Percentiles rank a stretch among this genome's conserved stretches.
phyloP scores from a whole-genome alignment of 1,284 basidiomycete genomes.

The Hymenochaete sp. region DNA sequence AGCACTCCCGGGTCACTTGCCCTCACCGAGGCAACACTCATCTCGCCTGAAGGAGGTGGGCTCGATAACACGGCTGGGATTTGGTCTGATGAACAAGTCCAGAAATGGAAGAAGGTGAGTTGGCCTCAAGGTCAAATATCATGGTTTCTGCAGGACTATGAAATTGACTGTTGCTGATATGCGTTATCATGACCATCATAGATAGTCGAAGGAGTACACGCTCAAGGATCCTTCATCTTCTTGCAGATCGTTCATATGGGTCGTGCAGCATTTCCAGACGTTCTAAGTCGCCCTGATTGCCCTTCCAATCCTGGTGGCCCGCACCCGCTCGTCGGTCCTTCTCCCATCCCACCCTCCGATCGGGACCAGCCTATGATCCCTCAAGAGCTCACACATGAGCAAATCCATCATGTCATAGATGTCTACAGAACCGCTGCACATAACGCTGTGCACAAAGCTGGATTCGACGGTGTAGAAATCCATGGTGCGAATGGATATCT shows the following conservation, averaged over 20 bases:
- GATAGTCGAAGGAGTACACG: conserved; percentile 33
- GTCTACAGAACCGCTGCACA: conserved; percentile 24
- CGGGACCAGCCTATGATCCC: conserved; percentile 17
- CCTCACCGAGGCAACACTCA: conserved; percentile 28
- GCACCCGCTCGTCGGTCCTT: conserved; percentile 32
- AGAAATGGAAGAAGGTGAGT: conserved; percentile 25
- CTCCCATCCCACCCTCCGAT: conserved; percentile 33
- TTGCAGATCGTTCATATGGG: conserved; percentile 45
- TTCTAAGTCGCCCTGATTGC: conserved; percentile 23
- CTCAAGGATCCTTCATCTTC: conserved; percentile 37
- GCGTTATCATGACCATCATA: too few species aligned
- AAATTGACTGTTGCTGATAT: background rate
- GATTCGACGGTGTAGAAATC: conserved; percentile 27
- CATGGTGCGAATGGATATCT: conserved; percentile 18
- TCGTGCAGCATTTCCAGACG: conserved; percentile 28
- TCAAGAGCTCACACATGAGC: conserved; percentile 30
- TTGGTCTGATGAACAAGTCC: conserved; percentile 24
- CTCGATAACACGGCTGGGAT: conserved; percentile 22
- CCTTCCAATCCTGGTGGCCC: conserved; percentile 15
- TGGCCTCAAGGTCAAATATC: too few species aligned
- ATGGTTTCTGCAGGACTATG: background rate
- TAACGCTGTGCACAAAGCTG: conserved; percentile 26
- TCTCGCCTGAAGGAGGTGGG: conserved; percentile 20
- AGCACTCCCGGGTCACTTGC: conserved; percentile 23
- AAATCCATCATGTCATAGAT: conserved; percentile 30